Conservation (phyloP, 805 yeast genomes). For the Wickerhamomyces subpelliculosus region DNA sequence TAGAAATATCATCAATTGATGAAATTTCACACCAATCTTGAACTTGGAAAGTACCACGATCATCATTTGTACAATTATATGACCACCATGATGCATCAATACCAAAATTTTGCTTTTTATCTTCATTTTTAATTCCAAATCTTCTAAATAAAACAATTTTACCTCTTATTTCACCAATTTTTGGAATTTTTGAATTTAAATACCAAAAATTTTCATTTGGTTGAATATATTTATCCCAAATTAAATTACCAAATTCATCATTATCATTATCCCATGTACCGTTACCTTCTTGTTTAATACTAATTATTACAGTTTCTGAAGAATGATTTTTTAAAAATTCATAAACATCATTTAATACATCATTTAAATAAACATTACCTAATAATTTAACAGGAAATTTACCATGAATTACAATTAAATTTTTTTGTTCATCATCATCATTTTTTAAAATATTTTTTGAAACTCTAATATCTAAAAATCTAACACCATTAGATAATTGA, state of each 20-base stretch:
- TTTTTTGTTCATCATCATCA: constrained; percentile 38
- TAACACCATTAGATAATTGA: constrained; percentile 67
- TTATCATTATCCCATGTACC: constrained; percentile 54
- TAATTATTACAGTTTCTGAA: constrained; percentile 58
- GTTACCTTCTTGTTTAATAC: constrained; percentile 70
- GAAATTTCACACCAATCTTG: constrained; percentile 72
- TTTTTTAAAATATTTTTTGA: constrained; percentile 50
- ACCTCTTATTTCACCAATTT: constrained; percentile 56
- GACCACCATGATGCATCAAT: constrained; percentile 63
- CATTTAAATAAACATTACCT: constrained; percentile 44
- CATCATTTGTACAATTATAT: constrained; percentile 60
- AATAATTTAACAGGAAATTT: constrained; percentile 65
- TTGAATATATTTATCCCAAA: constrained; percentile 51
- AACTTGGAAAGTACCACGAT: constrained; percentile 52
- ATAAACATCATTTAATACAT: constrained; percentile 52
- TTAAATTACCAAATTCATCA: constrained; percentile 58
- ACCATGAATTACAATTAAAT: constrained; percentile 66
- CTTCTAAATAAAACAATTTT: constrained; percentile 61
- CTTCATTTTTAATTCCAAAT: constrained; percentile 52
- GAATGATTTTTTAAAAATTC: constrained; percentile 43
- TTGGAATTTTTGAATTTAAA: constrained; percentile 49
- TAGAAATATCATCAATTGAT: constrained; percentile 42
- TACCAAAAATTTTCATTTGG: constrained; percentile 52
- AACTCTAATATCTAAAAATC: constrained; percentile 63
- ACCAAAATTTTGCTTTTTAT: constrained; percentile 42